phyloP scores from a whole-genome alignment of 768 basidiomycete genomes.

The Termitomyces sp. region DNA sequence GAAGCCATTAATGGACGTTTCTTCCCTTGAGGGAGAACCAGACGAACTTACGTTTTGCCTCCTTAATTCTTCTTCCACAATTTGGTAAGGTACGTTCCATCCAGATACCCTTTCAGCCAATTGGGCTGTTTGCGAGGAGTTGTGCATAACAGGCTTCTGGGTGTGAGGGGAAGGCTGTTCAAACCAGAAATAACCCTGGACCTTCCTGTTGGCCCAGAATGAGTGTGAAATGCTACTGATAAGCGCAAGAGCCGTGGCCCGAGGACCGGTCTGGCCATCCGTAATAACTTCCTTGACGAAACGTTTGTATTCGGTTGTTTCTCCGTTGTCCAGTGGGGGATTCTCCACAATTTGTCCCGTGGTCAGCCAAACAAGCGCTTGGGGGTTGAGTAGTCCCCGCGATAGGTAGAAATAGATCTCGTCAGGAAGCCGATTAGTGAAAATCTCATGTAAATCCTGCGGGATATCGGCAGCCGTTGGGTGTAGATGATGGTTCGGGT shows the following conservation, averaged over 20 bases:
- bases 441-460: constrained; percentile 87
- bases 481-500: constrained; percentile 53
- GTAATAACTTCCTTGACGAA: constrained; percentile 97
- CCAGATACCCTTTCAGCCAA: constrained; percentile 82
- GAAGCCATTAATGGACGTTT: constrained; percentile 19
- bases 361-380: constrained; percentile 92
- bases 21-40: constrained; percentile 14
- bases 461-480: constrained; percentile 88
- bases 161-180: constrained; percentile 46
- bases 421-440: constrained; percentile 90
- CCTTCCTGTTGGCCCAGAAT: constrained; percentile 77
- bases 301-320: constrained; percentile 89
- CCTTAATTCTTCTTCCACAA: constrained; percentile 92
- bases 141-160: constrained; percentile 63
- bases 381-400: constrained; percentile 82
- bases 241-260: constrained; percentile 86
- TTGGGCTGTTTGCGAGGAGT: constrained; percentile 72
- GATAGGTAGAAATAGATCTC: constrained; percentile 97
- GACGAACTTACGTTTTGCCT: constrained; percentile 81
- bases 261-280: constrained; percentile 88
- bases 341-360: constrained; percentile 80
- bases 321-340: constrained; percentile 90
- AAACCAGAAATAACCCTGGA: constrained; percentile 74
- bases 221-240: constrained; percentile 73
- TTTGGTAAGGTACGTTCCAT: constrained; percentile 82